Evolutionary conservation across 768 basidiomycete genomes (phyloP), one percentile per base, ranked within the genome.

Genomic region (Tulasnella sp.): DNA sequence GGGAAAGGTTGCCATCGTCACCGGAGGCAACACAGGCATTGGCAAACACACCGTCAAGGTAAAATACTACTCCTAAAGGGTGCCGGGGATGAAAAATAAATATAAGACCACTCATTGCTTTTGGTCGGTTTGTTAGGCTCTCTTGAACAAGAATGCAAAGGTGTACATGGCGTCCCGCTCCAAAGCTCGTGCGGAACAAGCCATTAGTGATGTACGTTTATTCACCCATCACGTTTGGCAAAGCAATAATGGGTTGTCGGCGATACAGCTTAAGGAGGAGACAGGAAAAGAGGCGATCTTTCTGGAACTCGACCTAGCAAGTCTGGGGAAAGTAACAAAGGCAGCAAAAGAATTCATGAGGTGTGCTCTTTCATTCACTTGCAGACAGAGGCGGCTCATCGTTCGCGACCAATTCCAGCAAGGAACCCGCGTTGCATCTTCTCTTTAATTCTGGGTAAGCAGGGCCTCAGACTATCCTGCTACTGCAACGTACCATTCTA

Each of bases 111-210:
- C 31, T 68, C 62, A 31, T 18, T 8, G 3, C 12, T 18, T 16
- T n/a, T 56, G 16, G 19, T 19, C 19, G 62, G 31, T 14, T 36
- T 6, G 36, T 68, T 52, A 77, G 68, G 74, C 56, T n/a, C 82
- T 81, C 48, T 46, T 83, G 27, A 18, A 74, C 31, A 81, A 82
- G 56, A 71, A 80, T 42, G 83, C 82, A n/a, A 82, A 81, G 19
- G 83, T 83, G 5, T 83, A 83, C 80, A 74, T 83, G 38, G 80
- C 76, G 2, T 72, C 79, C 40, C 72, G n/a, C 81, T 82, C 81
- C 19, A 74, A 40, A 31, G 71, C 76, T 21, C 76, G 56, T 48
- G 79, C 81, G 9, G 44, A 77, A 39, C 52, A 38, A 12, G 81
- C 81, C 12, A 80, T 81, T 46, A 40, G 38, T 16, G 80, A 80